Percentiles rank a stretch among this genome's conserved stretches.
Conservation (phyloP, 2,329 filamentous ascomycete genomes). For the Exophiala xenobiotica region DNA sequence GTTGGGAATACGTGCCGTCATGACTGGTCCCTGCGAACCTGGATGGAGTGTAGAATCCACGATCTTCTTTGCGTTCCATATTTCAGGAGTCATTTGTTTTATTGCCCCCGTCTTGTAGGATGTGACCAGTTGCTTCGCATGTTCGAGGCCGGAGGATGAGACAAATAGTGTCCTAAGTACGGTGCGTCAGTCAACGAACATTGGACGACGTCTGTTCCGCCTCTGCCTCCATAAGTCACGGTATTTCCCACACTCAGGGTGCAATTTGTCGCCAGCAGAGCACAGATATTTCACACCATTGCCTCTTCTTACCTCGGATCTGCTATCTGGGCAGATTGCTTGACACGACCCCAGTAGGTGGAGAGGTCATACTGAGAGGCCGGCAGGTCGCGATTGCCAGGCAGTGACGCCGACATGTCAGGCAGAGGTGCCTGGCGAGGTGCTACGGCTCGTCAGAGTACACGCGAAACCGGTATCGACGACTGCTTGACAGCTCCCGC, state of each 20-base stretch:
- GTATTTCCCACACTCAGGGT: too few species aligned
- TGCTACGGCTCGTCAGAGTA: neutral
- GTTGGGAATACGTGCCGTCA: neutral
- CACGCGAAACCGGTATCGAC: neutral
- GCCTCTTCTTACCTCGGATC: slow-evolving; percentile 79
- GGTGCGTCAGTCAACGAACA: slow-evolving; percentile 3
- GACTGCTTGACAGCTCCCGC: neutral
- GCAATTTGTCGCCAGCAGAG: neutral
- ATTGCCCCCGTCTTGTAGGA: slow-evolving; percentile 84
- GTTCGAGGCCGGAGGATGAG: slow-evolving; percentile 72
- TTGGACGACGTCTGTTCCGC: neutral
- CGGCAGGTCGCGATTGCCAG: slow-evolving; percentile 75
- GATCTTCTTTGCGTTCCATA: slow-evolving; percentile 96
- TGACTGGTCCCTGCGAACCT: slow-evolving; percentile 61
- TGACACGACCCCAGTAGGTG: slow-evolving; percentile 93
- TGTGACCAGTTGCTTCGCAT: slow-evolving; percentile 77
- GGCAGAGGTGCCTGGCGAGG: slow-evolving; percentile 6
- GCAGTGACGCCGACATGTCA: slow-evolving; percentile 61
- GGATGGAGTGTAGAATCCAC: slow-evolving; percentile 96
- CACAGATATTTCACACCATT: slow-evolving; percentile 1
- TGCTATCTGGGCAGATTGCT: slow-evolving; percentile 82
- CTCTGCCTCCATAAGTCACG: too few species aligned
- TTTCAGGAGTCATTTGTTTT: slow-evolving; percentile 76
- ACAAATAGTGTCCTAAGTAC: slow-evolving; percentile 77
- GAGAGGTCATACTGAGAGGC: slow-evolving; percentile 86